Conservation (phyloP, 1,284 basidiomycete species). For the Golubevia pallescens region DNA sequence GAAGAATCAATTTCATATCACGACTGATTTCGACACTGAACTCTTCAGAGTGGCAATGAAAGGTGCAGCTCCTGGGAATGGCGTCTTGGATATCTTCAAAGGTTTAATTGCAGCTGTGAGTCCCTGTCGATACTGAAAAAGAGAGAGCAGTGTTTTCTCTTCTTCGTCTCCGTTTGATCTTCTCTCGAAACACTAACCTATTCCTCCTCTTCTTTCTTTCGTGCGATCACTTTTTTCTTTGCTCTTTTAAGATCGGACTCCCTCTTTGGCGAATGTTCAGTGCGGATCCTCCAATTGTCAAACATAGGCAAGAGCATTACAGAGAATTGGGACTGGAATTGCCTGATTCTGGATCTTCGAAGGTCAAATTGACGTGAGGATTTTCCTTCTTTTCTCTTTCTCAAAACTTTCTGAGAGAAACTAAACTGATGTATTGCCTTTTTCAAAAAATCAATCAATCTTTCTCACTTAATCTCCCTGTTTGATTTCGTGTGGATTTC, state of each 20-base stretch:
- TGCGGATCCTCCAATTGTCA: constrained; percentile 30
- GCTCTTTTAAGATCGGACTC: constrained; percentile 23
- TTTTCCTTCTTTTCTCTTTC: too few relatives aligned
- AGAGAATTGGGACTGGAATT: constrained; percentile 3
- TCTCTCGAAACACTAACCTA: not conserved
- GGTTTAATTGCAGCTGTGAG: constrained; percentile 19
- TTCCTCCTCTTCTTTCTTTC: too few relatives aligned
- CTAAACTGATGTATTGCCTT: too few relatives aligned
- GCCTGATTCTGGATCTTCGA: too few relatives aligned
- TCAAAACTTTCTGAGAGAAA: too few relatives aligned
- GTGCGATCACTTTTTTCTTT: not conserved
- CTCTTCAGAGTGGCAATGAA: constrained; percentile 43
- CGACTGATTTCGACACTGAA: constrained; percentile 45
- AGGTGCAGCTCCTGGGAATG: constrained; percentile 43
- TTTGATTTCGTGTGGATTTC: too few relatives aligned
- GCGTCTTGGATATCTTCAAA: constrained; percentile 29
- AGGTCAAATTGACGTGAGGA: too few relatives aligned
- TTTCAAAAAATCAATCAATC: too few relatives aligned
- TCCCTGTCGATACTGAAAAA: not conserved
- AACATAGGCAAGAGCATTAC: constrained; percentile 22
- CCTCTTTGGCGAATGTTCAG: constrained; percentile 45
- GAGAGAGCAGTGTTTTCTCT: not conserved
- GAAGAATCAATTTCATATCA: constrained; percentile 43
- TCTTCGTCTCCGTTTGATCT: not conserved
- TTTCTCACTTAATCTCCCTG: too few relatives aligned